Percentiles rank a stretch among this genome's conserved stretches.
phyloP scores from a whole-genome alignment of 306 rosid genomes.

The Purshia tridentata region DNA sequence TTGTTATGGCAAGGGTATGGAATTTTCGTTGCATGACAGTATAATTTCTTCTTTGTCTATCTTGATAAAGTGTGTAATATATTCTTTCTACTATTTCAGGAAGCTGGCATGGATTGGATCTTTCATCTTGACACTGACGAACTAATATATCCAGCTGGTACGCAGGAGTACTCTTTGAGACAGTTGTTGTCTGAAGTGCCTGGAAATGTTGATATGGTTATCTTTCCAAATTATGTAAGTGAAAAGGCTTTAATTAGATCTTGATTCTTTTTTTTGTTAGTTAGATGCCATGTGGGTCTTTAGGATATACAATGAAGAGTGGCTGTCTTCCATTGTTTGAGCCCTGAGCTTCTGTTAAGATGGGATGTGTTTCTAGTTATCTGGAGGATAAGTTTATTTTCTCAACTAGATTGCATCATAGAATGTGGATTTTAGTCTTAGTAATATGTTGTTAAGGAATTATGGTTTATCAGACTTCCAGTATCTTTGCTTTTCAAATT shows the following conservation, averaged over 20 bases:
- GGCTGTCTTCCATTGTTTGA: background rate
- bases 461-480: background rate
- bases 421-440: conserved; percentile 6
- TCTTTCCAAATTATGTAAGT: conserved; percentile 95
- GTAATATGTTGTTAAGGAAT: background rate
- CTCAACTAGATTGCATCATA: background rate
- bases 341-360: background rate
- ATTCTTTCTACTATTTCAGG: conserved; percentile 44
- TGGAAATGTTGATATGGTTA: conserved; percentile 83
- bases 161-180: conserved; percentile 78
- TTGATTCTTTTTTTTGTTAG: background rate
- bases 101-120: conserved; percentile 91
- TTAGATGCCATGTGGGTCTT: background rate
- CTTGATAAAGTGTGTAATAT: conserved; percentile 3
- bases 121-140: conserved; percentile 96
- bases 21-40: conserved; percentile 12
- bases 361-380: background rate
- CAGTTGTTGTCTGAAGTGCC: conserved; percentile 82
- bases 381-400: background rate
- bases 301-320: background rate
- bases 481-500: conserved; percentile 5
- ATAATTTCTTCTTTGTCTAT: conserved; percentile 5
- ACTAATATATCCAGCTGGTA: conserved; percentile 70
- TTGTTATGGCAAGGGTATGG: conserved; percentile 94
- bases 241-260: conserved; percentile 21